Percentiles rank a stretch among this genome's conserved stretches.
These are phyloP conservation scores for Tardiomyces depauwii DNA, from an alignment of 1,139 yeast genomes.

Conservation along the genomic window DNA sequence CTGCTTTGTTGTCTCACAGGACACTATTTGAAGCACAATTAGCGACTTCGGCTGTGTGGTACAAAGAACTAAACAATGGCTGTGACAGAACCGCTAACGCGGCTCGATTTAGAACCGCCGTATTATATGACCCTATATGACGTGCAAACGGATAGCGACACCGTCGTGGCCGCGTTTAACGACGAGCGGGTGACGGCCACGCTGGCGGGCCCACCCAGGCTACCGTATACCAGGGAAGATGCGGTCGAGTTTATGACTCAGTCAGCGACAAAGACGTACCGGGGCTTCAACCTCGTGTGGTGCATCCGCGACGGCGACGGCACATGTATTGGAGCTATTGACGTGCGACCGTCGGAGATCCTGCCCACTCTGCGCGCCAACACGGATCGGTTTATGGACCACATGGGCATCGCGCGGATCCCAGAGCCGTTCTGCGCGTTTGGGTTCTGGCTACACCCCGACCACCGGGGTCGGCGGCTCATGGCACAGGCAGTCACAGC, in stretches of 20 bases:
- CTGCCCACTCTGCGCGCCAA: not conserved
- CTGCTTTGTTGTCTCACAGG: no score
- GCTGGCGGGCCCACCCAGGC: not conserved
- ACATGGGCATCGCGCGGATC: not conserved
- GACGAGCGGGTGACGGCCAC: not conserved
- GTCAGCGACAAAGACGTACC: not conserved
- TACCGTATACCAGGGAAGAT: not conserved
- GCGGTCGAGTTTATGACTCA: not conserved
- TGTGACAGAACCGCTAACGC: not conserved
- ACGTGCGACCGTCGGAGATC: not conserved
- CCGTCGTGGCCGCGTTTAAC: not conserved
- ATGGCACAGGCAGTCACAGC: not conserved
- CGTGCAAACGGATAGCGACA: not conserved
- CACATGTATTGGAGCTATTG: not conserved
- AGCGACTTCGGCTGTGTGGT: no score
- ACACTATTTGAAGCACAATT: no score
- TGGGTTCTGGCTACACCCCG: not conserved
- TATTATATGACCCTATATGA: not conserved
- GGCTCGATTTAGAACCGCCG: not conserved
- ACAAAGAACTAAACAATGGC: no score
- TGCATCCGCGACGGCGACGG: not conserved
- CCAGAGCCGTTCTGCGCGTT: not conserved
- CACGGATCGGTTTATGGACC: not conserved
- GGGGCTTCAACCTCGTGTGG: not conserved
- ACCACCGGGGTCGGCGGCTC: not conserved